A percentile compares a stretch with the other conserved stretches of the same genome.
Conservation (phyloP, 148 eudicot genomes). For the Rhododendron henanense region DNA sequence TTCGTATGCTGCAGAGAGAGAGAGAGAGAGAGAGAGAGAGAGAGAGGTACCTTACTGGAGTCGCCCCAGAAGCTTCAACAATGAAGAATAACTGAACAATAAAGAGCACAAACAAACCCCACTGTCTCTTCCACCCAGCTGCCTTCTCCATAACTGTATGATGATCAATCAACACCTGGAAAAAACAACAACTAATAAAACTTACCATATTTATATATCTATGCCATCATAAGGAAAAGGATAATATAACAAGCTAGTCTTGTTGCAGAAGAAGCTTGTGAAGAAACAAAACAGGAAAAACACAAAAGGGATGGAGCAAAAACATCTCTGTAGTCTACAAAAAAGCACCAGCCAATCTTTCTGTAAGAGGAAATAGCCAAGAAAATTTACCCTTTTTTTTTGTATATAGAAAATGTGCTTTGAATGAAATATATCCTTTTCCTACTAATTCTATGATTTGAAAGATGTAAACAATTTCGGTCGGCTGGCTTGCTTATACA, state of each 20-base stretch:
- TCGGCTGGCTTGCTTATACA: background rate
- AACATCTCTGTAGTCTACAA: background rate
- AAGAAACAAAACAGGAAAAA: background rate
- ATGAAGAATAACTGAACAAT: background rate
- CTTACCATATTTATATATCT: background rate
- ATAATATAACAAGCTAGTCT: background rate
- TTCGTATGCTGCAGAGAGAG: background rate
- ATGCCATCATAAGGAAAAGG: background rate
- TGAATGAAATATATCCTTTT: background rate
- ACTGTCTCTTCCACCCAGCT: background rate
- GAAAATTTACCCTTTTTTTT: background rate
- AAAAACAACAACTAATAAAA: background rate
- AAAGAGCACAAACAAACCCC: background rate
- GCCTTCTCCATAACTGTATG: slow-evolving; percentile 5
- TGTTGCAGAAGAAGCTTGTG: background rate
- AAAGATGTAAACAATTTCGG: background rate
- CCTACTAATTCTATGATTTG: background rate
- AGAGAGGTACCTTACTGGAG: background rate
- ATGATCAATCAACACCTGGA: background rate
- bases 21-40: slow-evolving; percentile 1
- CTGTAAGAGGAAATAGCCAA: background rate
- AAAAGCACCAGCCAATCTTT: background rate
- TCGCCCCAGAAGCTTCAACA: background rate
- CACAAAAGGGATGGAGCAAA: background rate
- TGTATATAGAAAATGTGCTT: background rate